phyloP scores from a whole-genome alignment of 164 flowering plant species.

The Vitis riparia region DNA sequence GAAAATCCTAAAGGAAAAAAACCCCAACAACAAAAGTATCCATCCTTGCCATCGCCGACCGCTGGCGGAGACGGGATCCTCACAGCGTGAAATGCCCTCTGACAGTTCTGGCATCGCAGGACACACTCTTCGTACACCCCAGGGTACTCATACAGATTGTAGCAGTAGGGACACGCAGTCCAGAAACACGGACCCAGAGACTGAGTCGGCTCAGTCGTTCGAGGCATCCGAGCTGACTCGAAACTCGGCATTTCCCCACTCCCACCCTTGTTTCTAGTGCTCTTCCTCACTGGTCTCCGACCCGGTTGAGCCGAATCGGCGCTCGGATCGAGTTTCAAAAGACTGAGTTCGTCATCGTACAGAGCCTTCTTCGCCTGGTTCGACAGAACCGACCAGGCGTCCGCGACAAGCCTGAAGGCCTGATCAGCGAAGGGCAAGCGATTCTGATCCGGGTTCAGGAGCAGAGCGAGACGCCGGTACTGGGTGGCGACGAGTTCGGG shows the following conservation, averaged over 20 bases:
- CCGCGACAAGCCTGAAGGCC: constrained; percentile 51
- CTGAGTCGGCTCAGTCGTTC: constrained; percentile 4
- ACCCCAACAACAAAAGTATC: constrained; percentile 58
- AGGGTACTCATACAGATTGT: constrained; percentile 50
- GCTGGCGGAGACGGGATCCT: constrained; percentile 40
- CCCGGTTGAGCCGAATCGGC: constrained; percentile 9
- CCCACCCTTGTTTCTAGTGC: constrained; percentile 9
- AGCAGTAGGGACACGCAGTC: constrained; percentile 82
- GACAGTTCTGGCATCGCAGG: constrained; percentile 54
- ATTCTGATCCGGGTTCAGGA: constrained; percentile 50
- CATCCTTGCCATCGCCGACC: constrained; percentile 26
- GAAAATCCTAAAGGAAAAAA: constrained; percentile 56
- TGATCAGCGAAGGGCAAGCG: constrained; percentile 44
- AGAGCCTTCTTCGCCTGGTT: constrained; percentile 44
- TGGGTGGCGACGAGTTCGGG: constrained; percentile 40
- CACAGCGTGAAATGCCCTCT: constrained; percentile 55
- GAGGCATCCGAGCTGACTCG: background rate
- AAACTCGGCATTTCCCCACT: constrained; percentile 3
- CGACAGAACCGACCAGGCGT: constrained; percentile 56
- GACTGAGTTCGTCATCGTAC: constrained; percentile 42
- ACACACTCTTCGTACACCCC: constrained; percentile 49
- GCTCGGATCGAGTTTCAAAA: constrained; percentile 15
- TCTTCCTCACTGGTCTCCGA: constrained; percentile 10
- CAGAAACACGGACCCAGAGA: constrained; percentile 34
- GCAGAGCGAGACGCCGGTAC: constrained; percentile 52